phyloP scores from a whole-genome alignment of 2,329 filamentous ascomycete species.

The Elsinoe perseae region DNA sequence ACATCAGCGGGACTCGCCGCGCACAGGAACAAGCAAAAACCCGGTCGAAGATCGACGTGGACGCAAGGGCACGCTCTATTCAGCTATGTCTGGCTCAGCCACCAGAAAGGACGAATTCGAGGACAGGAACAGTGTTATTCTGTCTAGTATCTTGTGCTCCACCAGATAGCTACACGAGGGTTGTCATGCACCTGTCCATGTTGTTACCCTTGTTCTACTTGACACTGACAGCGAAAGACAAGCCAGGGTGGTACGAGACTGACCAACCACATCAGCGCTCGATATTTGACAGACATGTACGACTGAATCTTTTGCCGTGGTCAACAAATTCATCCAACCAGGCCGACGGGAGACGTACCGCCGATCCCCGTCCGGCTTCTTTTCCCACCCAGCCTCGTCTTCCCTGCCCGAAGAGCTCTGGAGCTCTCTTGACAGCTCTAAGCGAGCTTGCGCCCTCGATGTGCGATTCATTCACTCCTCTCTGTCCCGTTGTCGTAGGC shows the following conservation, averaged over 20 bases:
- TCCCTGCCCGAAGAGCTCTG: neutral
- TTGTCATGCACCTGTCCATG: neutral
- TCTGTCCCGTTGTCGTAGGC: neutral
- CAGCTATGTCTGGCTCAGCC: neutral
- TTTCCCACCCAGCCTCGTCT: neutral
- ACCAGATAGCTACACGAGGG: neutral
- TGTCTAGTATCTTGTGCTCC: neutral
- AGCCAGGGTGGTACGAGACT: neutral
- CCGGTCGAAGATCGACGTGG: neutral
- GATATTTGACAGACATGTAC: neutral
- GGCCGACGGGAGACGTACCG: slow-evolving; percentile 6
- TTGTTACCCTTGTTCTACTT: neutral
- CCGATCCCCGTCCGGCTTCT: slow-evolving; percentile 2
- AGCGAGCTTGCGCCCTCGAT: neutral
- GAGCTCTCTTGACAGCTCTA: slow-evolving; percentile 1
- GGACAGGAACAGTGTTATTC: no score
- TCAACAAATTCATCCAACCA: neutral
- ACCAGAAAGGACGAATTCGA: no score
- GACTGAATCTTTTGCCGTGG: no score
- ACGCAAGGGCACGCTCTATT: slow-evolving; percentile 9
- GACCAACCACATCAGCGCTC: neutral
- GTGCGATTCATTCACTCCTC: neutral
- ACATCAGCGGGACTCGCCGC: neutral
- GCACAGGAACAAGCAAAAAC: slow-evolving; percentile 5
- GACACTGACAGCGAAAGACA: neutral